Conservation (phyloP, 1,284 basidiomycete species). For the Pseudozyma sp. region DNA sequence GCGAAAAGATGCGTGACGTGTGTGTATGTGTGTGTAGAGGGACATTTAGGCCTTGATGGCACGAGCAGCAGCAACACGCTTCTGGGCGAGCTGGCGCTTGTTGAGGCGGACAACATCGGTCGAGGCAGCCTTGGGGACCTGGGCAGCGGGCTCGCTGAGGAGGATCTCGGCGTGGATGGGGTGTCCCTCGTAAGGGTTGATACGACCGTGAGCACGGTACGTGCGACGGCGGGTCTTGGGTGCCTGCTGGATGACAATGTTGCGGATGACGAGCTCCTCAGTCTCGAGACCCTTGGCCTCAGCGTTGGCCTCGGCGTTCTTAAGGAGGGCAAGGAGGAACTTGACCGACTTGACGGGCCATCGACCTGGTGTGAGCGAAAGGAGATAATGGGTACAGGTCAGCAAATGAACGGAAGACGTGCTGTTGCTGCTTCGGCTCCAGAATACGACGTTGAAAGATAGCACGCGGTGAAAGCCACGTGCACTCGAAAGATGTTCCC, state of each 20-base stretch:
- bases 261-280: slow-evolving; percentile 93
- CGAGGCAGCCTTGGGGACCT: slow-evolving; percentile 66
- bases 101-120: slow-evolving; percentile 58
- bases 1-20: slow-evolving; percentile 6
- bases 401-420: slow-evolving; percentile 1
- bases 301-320: slow-evolving; percentile 99
- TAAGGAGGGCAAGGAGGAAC: slow-evolving; percentile 92
- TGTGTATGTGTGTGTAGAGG: not conserved
- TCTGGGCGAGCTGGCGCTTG: slow-evolving; percentile 67
- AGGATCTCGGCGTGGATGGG: slow-evolving; percentile 89
- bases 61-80: slow-evolving; percentile 62
- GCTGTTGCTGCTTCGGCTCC: too few species aligned
- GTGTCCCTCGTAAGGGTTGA: slow-evolving; percentile 78
- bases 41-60: slow-evolving; percentile 44
- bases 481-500: too few species aligned
- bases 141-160: slow-evolving; percentile 61
- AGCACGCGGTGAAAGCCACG: too few species aligned
- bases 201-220: slow-evolving; percentile 97
- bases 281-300: slow-evolving; percentile 95
- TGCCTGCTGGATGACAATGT: slow-evolving; percentile 98
- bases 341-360: slow-evolving; percentile 99
- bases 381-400: slow-evolving; percentile 6
- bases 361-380: slow-evolving; percentile 74
- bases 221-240: slow-evolving; percentile 99
- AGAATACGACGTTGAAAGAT: not conserved